Evolutionary conservation across 495 filamentous ascomycete species (phyloP).

Genomic region (Lineolata rhizophorae): DNA sequence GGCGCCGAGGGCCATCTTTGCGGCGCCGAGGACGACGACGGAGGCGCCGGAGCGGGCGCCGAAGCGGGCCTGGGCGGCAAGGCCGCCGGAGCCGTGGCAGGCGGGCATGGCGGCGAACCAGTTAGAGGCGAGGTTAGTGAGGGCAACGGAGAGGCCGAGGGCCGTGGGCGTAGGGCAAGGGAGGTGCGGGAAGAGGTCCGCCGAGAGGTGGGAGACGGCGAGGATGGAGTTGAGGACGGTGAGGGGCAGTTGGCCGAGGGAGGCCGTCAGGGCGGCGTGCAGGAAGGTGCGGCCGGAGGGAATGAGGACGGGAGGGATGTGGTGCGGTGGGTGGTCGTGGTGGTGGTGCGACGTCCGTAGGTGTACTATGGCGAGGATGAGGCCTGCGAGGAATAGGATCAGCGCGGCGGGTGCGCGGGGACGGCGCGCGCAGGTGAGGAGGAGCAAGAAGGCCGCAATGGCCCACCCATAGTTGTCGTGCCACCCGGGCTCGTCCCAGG

Average conservation of each 20-base stretch:
- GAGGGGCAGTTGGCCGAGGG: constrained; percentile 63
- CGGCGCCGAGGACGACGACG: constrained; percentile 52
- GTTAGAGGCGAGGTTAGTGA: constrained; percentile 65
- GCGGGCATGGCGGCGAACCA: constrained; percentile 94
- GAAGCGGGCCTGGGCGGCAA: constrained; percentile 77
- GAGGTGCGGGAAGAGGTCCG: constrained; percentile 48
- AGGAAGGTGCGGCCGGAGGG: constrained; percentile 7
- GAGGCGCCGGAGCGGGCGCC: constrained; percentile 72
- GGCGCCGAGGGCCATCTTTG: constrained; percentile 58
- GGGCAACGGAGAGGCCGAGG: constrained; percentile 56
- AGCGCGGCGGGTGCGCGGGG: constrained; percentile 56
- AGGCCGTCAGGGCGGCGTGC: constrained; percentile 7
- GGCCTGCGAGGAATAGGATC: constrained; percentile 39
- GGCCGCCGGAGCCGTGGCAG: constrained; percentile 78
- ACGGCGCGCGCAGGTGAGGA: constrained; percentile 26
- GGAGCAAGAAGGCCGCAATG: constrained; percentile 40
- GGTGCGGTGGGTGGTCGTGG: background rate
- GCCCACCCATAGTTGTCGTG: constrained; percentile 58
- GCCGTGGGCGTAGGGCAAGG: constrained; percentile 33
- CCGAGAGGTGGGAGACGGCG: constrained; percentile 52
- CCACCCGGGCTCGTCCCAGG: constrained; percentile 32
- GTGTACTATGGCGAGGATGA: constrained; percentile 15
- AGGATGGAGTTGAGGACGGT: constrained; percentile 83
- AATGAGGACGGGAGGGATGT: background rate
- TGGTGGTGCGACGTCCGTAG: background rate